These are phyloP conservation scores for Termitomyces sp. DNA, from an alignment of 768 basidiomycete genomes.

Conservation along the genomic window DNA sequence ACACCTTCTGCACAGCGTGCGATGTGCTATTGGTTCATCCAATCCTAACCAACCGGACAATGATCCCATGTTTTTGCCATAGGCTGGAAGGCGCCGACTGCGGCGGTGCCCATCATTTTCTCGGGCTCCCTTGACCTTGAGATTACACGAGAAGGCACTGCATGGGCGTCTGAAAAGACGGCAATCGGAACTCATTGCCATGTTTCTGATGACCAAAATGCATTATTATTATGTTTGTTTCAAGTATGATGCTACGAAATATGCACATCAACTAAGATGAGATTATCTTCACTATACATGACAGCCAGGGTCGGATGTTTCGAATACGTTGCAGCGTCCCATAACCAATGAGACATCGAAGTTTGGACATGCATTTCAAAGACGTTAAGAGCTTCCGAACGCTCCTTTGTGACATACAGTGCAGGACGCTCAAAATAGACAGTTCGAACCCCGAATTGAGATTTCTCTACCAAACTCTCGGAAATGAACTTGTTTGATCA, in stretches of 20 bases:
- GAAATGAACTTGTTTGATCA: too few species aligned
- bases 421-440: too few species aligned
- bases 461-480: too few species aligned
- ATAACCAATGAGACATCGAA: too few species aligned
- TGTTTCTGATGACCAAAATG: neutral
- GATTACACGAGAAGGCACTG: neutral
- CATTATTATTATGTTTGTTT: neutral
- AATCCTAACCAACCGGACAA: neutral
- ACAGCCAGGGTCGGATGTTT: neutral
- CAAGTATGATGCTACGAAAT: neutral
- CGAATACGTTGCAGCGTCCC: too few species aligned
- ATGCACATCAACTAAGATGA: neutral
- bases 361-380: too few species aligned
- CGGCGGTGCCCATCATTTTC: neutral
- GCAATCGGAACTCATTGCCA: neutral
- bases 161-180: neutral
- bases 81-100: neutral
- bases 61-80: neutral
- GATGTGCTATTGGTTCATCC: conserved; percentile 15
- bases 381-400: too few species aligned
- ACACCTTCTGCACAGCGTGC: conserved; percentile 12
- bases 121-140: neutral
- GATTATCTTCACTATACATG: neutral
- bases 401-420: too few species aligned
- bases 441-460: too few species aligned